Evolutionary conservation across 2,329 filamentous ascomycete species (phyloP).

Genomic region (Knufia fluminis): DNA sequence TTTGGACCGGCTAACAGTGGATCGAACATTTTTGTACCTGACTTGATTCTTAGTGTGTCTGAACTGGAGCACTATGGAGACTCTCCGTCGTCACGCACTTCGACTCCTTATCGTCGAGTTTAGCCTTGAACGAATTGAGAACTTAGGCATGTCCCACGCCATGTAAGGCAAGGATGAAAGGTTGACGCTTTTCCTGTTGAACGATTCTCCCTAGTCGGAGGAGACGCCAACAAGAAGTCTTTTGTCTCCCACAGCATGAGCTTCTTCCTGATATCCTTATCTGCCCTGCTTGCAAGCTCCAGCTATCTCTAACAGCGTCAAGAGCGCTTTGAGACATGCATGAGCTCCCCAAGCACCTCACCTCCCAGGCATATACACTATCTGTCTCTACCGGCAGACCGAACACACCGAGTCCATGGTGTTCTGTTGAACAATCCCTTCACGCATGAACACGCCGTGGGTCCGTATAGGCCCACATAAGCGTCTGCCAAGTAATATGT

Average conservation of each 20-base stretch:
- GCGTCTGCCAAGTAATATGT: conserved; percentile 2
- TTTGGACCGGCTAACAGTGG: conserved; percentile 1
- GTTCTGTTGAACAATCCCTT: no score
- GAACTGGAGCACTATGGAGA: neutral
- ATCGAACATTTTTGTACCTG: no score
- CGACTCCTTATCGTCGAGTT: conserved; percentile 8
- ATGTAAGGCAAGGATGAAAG: conserved; percentile 3
- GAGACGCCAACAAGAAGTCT: conserved; percentile 2
- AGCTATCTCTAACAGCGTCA: neutral
- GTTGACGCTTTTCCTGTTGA: neutral
- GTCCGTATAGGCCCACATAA: conserved; percentile 1
- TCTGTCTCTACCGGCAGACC: no score
- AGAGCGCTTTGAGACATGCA: neutral
- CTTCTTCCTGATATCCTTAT: neutral
- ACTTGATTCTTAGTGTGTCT: neutral
- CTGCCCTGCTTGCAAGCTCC: neutral
- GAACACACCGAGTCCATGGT: no score
- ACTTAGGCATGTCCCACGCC: conserved; percentile 2
- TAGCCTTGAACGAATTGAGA: neutral
- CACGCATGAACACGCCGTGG: neutral
- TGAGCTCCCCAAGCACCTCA: no score
- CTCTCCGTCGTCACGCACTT: conserved; percentile 1
- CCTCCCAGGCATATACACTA: no score
- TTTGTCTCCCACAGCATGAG: neutral
- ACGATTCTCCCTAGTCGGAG: neutral